phyloP scores from a whole-genome alignment of 345 rosid genomes.

The Eucalyptus grandis region DNA sequence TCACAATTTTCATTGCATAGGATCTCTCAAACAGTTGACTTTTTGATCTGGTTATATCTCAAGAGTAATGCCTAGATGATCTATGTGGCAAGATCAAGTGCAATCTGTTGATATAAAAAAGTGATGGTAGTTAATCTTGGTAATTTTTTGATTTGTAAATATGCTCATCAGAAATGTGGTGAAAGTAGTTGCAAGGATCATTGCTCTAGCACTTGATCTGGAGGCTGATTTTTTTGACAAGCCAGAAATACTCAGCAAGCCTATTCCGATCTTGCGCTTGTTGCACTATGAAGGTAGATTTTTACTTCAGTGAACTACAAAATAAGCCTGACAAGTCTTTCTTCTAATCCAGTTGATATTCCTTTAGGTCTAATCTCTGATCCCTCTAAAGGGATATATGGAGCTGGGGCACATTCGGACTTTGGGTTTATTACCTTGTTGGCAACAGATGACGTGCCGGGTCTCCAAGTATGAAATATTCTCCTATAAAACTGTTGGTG shows the following conservation, averaged over 20 bases:
- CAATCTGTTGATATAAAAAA: background rate
- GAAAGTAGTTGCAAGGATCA: constrained; percentile 41
- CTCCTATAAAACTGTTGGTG: no score
- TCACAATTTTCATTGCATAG: background rate
- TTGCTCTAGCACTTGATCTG: constrained; percentile 68
- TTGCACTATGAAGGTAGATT: no score
- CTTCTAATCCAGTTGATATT: no score
- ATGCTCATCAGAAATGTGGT: constrained; percentile 32
- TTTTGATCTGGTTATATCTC: background rate
- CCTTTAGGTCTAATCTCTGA: no score
- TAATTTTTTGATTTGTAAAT: background rate
- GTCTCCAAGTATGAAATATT: no score
- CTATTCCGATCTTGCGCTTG: no score
- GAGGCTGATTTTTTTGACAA: constrained; percentile 51
- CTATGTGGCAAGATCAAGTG: background rate
- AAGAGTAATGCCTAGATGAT: background rate
- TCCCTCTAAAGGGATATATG: no score
- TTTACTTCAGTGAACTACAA: no score
- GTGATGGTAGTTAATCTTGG: background rate
- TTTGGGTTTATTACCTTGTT: no score
- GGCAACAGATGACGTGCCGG: no score
- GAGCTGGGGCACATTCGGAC: no score
- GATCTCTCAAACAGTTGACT: background rate
- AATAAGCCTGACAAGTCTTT: accelerated
- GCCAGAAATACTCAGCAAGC: constrained; percentile 49